Percentiles rank a stretch among this genome's conserved stretches.
These are phyloP conservation scores for Lichtheimia ornata DNA, from an alignment of 371 early-diverging fungal species.

Conservation along the genomic window DNA sequence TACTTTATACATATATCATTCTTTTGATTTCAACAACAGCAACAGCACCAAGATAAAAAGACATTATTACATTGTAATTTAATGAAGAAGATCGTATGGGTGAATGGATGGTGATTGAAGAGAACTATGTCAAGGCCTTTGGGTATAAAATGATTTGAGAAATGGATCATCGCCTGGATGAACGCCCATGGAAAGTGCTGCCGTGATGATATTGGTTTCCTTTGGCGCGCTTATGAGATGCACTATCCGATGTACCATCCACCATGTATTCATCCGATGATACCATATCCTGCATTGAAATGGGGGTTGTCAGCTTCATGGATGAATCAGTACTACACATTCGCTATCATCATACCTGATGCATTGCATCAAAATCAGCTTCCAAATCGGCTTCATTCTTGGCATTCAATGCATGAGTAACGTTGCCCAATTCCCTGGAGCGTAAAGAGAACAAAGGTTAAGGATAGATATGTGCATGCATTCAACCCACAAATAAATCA, in stretches of 20 bases:
- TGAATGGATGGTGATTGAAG: no score
- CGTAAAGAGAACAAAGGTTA: not conserved
- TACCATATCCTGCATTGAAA: not conserved
- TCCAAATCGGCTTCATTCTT: conserved; percentile 12
- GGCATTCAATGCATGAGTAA: not conserved
- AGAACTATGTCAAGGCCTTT: no score
- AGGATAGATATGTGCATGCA: not conserved
- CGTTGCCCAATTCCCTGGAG: conserved; percentile 3
- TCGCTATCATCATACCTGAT: conserved; percentile 2
- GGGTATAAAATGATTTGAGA: no score
- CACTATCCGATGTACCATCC: not conserved
- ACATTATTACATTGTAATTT: no score
- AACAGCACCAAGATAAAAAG: no score
- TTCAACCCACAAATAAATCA: not conserved
- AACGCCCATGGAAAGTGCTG: not conserved
- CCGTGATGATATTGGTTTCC: not conserved
- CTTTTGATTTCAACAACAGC: no score
- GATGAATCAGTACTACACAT: no score
- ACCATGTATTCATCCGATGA: not conserved
- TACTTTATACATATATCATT: no score
- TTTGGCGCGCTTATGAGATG: not conserved
- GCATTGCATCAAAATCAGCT: conserved; percentile 15
- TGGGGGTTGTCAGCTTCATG: not conserved
- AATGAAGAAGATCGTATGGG: no score
- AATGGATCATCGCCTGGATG: conserved; percentile 7